Conservation (phyloP, 2,329 filamentous ascomycete genomes). For the Passalora sequoiae region DNA sequence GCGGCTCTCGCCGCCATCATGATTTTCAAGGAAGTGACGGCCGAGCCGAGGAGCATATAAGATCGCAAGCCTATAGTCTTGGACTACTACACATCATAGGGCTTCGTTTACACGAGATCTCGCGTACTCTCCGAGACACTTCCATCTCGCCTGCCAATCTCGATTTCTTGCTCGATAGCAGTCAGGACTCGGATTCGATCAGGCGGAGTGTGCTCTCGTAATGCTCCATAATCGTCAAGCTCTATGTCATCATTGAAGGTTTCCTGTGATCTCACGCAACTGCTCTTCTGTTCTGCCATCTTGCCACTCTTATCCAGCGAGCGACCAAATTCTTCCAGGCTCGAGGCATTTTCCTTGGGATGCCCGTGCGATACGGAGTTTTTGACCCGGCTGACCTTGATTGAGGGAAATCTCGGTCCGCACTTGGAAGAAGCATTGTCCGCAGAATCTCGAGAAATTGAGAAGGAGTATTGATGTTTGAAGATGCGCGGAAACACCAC, state of each 20-base stretch:
- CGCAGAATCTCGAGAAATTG: not conserved
- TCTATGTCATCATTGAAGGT: constrained; percentile 10
- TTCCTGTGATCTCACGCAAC: constrained; percentile 1
- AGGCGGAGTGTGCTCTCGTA: constrained; percentile 5
- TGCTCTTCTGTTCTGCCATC: constrained; percentile 3
- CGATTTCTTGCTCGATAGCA: constrained; percentile 19
- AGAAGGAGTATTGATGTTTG: constrained; percentile 1
- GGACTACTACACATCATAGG: not conserved
- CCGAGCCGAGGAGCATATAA: too few relatives aligned
- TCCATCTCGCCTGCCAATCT: constrained; percentile 5
- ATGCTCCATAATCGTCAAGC: not conserved
- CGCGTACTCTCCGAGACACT: constrained; percentile 10
- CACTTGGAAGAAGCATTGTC: not conserved
- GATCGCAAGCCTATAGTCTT: not conserved
- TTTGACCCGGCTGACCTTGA: not conserved
- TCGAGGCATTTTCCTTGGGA: constrained; percentile 2
- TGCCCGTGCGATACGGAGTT: not conserved
- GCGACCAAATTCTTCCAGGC: constrained; percentile 5
- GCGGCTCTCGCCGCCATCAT: too few relatives aligned
- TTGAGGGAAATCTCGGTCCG: not conserved
- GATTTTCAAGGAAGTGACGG: too few relatives aligned
- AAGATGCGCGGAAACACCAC: constrained; percentile 35
- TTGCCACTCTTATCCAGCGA: not conserved
- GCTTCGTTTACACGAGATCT: constrained; percentile 7
- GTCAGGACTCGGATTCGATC: constrained; percentile 18